phyloP scores from a whole-genome alignment of 805 yeast species.

The Kodamaea hsintzibuensis region DNA sequence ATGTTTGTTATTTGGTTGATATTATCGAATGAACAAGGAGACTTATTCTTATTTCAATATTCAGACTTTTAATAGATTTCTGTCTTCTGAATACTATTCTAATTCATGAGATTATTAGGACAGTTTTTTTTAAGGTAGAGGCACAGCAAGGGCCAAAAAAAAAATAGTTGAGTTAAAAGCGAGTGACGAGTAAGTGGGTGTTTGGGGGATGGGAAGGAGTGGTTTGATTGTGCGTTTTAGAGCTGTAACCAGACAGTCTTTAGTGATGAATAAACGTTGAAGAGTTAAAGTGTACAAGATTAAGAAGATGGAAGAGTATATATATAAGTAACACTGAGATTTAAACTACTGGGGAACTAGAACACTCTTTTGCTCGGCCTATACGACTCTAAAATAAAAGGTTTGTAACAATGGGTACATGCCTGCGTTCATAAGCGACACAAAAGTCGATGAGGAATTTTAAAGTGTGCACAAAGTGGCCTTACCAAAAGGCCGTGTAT shows the following conservation, averaged over 20 bases:
- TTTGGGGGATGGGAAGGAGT: neutral
- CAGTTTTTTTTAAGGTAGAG: neutral
- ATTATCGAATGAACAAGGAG: too few relatives aligned
- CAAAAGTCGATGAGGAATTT: neutral
- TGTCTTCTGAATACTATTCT: too few relatives aligned
- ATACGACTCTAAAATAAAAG: neutral
- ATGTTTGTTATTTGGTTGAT: too few relatives aligned
- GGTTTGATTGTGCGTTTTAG: too few relatives aligned
- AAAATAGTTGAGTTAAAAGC: neutral
- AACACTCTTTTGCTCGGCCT: neutral
- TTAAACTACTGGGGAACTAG: neutral
- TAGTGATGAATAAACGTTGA: too few relatives aligned
- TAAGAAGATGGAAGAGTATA: neutral
- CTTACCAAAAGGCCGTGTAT: neutral
- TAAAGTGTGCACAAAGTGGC: neutral
- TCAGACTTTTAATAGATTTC: too few relatives aligned
- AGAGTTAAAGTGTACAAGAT: too few relatives aligned
- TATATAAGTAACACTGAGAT: neutral
- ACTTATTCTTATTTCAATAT: too few relatives aligned
- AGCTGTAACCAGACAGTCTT: neutral
- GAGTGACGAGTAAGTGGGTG: neutral
- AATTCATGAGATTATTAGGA: too few relatives aligned
- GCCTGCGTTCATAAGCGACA: neutral
- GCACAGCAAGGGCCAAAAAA: neutral
- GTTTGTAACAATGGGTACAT: neutral